Base-by-base conservation (phyloP, 2,329 filamentous ascomycete species). In the Trichoderma guizhouense region DNA sequence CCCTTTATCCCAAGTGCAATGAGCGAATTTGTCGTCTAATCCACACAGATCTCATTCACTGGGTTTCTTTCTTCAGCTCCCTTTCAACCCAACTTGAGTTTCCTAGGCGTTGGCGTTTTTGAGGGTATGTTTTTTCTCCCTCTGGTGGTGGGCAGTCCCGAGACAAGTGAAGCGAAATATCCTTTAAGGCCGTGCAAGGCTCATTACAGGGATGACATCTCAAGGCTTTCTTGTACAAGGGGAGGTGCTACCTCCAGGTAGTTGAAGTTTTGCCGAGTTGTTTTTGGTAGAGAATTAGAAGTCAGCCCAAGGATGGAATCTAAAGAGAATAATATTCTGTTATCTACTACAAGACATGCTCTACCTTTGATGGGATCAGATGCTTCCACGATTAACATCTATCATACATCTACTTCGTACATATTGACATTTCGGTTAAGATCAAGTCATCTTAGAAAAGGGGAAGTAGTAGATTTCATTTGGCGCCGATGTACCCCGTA, bases 81-180 rank as follows among this genome's bases (percentile, higher is more conserved):
- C 15, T 55, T 43, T 67, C n/a, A 67, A 67, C 64, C 74, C 74
- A 55, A 76, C 74, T 73, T 75, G 75, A 76, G 74, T 78, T 64
- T 58, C 60, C 60, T 28, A 72, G 79, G 79, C 79, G 79, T 80
- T 76, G 79, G 79, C 78, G 79, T 79, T 75, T 74, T 61, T 72
- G 71, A 65, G 71, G 60, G 57, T 65, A 39, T 36, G 53, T 55
- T 55, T 66, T 57, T 58, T 18, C 55, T 47, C 24, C n/a, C 51
- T 63, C 32, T 62, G 55, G 65, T 69, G 47, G 28, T 64, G 60
- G 65, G 34, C 18, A 60, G 43, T 51, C 34, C 24, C 15, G n/a
- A 51, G 39, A 66, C 66, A 55, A 62, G 66, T 39, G 64, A 68
- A 62, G 55, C 57, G 71, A 64, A 51, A 26, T 39, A 24, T 34